These are phyloP conservation scores for Pholiota conissans DNA, from an alignment of 768 basidiomycete genomes.

Conservation along the genomic window DNA sequence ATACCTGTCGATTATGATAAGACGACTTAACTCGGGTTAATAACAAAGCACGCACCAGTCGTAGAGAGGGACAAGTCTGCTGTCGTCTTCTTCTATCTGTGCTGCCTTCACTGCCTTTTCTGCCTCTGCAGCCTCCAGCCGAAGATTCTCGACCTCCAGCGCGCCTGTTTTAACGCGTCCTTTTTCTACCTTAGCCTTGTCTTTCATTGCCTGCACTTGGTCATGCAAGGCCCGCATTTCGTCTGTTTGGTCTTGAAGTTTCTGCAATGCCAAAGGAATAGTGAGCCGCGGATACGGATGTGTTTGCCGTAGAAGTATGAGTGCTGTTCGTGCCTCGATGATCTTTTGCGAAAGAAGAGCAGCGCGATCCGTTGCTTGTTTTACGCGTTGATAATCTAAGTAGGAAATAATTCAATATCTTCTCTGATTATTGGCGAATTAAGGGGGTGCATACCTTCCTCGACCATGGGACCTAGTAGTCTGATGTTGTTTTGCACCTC, in stretches of 20 bases:
- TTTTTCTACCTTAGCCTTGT: constrained; percentile 52
- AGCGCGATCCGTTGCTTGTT: constrained; percentile 51
- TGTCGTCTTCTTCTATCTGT: constrained; percentile 63
- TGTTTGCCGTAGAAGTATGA: constrained; percentile 78
- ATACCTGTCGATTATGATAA: constrained; percentile 48
- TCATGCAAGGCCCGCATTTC: constrained; percentile 81
- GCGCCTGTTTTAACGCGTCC: constrained; percentile 59
- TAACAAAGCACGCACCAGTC: constrained; percentile 53
- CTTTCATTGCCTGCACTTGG: constrained; percentile 54
- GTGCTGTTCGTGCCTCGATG: constrained; percentile 76
- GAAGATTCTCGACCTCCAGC: constrained; percentile 55
- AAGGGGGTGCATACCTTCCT: constrained; percentile 47
- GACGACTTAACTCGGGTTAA: neutral
- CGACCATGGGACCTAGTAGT: constrained; percentile 65
- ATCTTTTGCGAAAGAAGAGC: constrained; percentile 71
- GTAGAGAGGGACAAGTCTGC: constrained; percentile 61
- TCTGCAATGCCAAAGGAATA: constrained; percentile 68
- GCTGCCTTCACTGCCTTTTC: constrained; percentile 66
- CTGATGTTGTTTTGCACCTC: constrained; percentile 65
- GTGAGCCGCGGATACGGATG: constrained; percentile 83
- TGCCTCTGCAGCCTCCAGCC: constrained; percentile 62
- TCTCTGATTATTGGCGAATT: neutral
- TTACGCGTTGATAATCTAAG: constrained; percentile 62
- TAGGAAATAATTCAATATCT: neutral
- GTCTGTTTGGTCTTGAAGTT: constrained; percentile 72